Conservation (phyloP, 495 filamentous ascomycete species). For the Terfezia claveryi region DNA sequence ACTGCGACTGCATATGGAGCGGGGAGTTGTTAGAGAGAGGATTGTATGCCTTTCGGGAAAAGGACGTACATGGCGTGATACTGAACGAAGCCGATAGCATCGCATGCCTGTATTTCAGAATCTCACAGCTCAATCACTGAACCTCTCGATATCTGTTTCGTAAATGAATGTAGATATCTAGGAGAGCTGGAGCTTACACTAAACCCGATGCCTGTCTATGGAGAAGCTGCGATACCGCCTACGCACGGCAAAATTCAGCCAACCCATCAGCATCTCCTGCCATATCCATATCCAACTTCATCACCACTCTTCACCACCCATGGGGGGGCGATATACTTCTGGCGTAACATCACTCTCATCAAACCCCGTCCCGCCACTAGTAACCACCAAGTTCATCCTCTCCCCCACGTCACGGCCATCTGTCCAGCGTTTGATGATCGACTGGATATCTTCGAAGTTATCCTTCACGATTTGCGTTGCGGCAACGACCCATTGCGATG, state of each 20-base stretch:
- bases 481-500: constrained; percentile 38
- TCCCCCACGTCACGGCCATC: constrained; percentile 26
- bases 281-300: background rate
- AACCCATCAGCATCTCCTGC: background rate
- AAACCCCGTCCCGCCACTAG: constrained; percentile 89
- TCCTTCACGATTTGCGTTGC: constrained; percentile 65
- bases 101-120: constrained; percentile 37
- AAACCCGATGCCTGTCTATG: constrained; percentile 76
- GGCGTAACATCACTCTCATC: constrained; percentile 72
- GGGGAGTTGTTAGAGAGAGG: background rate
- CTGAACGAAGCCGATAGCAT: constrained; percentile 74
- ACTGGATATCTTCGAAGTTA: constrained; percentile 49
- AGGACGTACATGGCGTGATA: constrained; percentile 64
- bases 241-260: background rate
- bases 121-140: background rate
- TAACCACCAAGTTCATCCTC: constrained; percentile 52
- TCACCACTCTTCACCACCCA: background rate
- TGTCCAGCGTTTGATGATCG: constrained; percentile 42
- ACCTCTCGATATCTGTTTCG: background rate
- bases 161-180: background rate
- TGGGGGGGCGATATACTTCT: constrained; percentile 25
- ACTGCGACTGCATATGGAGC: constrained; percentile 46
- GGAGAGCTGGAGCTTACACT: constrained; percentile 34
- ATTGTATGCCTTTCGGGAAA: background rate
- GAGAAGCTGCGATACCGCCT: constrained; percentile 63